Base-by-base conservation (phyloP, 1,284 basidiomycete genomes). In the Ustilago loliicola region DNA sequence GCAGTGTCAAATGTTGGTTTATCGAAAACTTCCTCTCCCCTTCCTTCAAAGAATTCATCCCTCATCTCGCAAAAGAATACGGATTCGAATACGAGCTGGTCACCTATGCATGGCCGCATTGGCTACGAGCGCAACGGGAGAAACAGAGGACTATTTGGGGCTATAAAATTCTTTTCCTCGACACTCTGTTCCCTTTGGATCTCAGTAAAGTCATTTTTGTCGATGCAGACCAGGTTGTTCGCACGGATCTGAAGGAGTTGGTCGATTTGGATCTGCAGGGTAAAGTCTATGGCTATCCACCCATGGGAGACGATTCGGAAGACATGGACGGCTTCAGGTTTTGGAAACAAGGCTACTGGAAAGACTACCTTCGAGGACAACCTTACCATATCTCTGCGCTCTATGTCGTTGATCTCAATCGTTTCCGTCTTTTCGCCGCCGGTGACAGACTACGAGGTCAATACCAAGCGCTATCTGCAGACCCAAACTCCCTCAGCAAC, bases 71-170 rank as follows among this genome's bases (percentile, higher is more conserved):
- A 0, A 88, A 91, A 79, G 93, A 93, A 77, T 98, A 99, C 83
- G 91, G 91, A 45, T 99, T 99, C 89, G 90, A 96, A 83, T 97
- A 98, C 86, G 96, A 98, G 85, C 90, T 99, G 13, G 93, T 99
- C 64, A 98, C 96, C 0, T 99, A 98, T 89, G 98, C 97, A 83
- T 99, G 96, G 96, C 97, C 96, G 0, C 93, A 93, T 3, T 99
- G 96, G 96, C 89, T 99, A 15, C 92, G 95, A n/a, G 90, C 91
- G 11, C 96, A 98, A 86, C 95, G 92, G 64, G 96, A 99, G 88
- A 99, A 99, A 87, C 96, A 99, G 87, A 90, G 96, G 23, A 93
- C 95, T 66, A 99, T 99, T 81, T 99, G 96, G 96, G 97, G 94
- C n/a, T 85, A 98, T 89, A 99, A 99, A 88, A 99, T 99, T 73